These are phyloP conservation scores for Komagataella mondaviorum DNA, from an alignment of 805 yeast genomes.

Conservation along the genomic window DNA sequence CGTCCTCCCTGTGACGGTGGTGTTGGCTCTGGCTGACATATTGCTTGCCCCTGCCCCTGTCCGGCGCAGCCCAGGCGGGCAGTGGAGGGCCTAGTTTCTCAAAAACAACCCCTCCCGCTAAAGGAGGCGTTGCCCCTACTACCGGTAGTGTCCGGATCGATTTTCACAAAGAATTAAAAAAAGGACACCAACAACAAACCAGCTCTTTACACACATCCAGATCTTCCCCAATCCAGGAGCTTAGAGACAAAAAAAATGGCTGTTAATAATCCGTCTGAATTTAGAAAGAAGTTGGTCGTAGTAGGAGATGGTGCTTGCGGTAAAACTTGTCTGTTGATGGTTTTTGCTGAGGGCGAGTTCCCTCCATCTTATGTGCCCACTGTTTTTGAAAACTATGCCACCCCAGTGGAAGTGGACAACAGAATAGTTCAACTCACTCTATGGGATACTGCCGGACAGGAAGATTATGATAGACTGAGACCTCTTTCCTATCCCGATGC, in stretches of 20 bases:
- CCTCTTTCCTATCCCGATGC: slow-evolving; percentile 89
- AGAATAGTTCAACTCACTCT: slow-evolving; percentile 86
- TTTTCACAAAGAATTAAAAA: not conserved
- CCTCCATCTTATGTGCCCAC: slow-evolving; percentile 95
- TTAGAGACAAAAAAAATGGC: not conserved
- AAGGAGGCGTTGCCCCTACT: not conserved
- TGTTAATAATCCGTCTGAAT: slow-evolving; percentile 18
- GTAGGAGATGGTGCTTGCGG: slow-evolving; percentile 99
- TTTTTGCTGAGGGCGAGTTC: slow-evolving; percentile 76
- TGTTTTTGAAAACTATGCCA: slow-evolving; percentile 94
- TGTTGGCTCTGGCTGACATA: too few species aligned
- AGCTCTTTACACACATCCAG: not conserved
- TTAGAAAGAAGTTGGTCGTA: slow-evolving; percentile 76
- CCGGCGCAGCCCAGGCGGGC: too few species aligned
- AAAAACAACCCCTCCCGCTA: not conserved
- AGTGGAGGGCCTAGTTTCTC: not conserved
- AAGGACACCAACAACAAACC: not conserved
- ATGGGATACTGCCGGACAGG: slow-evolving; percentile 99
- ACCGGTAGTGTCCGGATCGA: not conserved
- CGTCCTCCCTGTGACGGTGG: too few species aligned
- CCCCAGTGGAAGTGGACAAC: slow-evolving; percentile 87
- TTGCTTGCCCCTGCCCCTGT: too few species aligned
- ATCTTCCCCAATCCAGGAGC: not conserved
- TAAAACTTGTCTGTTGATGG: slow-evolving; percentile 83
- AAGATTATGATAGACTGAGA: slow-evolving; percentile 89